phyloP scores from a whole-genome alignment of 805 yeast genomes.

The Candida anglica region DNA sequence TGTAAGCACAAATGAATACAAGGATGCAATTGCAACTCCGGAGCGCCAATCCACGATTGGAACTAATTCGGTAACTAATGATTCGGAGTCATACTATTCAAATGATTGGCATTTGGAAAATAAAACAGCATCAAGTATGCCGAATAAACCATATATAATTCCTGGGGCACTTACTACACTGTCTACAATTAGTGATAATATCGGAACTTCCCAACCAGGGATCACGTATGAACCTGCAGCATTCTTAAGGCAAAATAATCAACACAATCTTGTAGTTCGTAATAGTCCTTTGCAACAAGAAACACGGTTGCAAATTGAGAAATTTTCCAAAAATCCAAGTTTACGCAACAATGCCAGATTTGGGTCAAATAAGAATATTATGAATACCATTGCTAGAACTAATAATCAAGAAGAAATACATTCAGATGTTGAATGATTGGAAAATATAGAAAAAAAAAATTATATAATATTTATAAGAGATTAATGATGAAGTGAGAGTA shows the following conservation, averaged over 20 bases:
- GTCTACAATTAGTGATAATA: no score
- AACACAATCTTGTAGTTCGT: neutral
- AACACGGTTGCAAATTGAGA: neutral
- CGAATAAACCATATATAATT: no score
- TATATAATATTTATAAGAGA: neutral
- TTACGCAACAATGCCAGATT: conserved; percentile 2
- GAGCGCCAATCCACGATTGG: neutral
- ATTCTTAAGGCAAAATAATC: conserved; percentile 4
- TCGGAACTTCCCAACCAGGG: neutral
- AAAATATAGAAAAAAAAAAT: neutral
- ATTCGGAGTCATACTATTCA: conserved; percentile 10
- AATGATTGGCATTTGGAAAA: conserved; percentile 10
- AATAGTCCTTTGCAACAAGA: neutral
- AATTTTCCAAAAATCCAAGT: neutral
- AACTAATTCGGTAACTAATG: neutral
- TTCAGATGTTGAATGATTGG: neutral
- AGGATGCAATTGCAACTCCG: neutral
- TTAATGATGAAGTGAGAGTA: neutral
- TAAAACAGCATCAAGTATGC: neutral
- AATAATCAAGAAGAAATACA: neutral
- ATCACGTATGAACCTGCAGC: conserved; percentile 7
- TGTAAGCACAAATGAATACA: no score
- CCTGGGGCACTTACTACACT: no score
- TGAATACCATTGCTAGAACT: neutral
- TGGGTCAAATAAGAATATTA: conserved; percentile 3